These are phyloP conservation scores for Neurospora sp. DNA, from an alignment of 495 filamentous ascomycete species.

Conservation along the genomic window DNA sequence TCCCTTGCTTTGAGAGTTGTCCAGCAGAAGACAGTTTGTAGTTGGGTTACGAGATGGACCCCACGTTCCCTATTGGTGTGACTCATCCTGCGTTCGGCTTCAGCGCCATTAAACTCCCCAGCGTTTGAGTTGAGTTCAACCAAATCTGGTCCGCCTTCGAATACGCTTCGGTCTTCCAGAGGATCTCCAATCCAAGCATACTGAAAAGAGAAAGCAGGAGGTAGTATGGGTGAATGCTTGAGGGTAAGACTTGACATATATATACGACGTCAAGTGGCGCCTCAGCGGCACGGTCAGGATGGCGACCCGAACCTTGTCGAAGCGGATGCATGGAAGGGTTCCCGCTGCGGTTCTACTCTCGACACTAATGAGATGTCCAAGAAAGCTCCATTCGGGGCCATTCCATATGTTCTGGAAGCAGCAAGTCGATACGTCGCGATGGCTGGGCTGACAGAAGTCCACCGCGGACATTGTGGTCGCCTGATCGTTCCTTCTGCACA, in stretches of 20 bases:
- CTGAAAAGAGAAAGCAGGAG: neutral
- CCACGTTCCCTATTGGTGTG: neutral
- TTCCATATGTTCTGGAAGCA: neutral
- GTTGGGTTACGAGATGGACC: neutral
- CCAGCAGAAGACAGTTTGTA: neutral
- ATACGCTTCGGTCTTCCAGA: neutral
- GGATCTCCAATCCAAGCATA: neutral
- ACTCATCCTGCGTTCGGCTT: neutral
- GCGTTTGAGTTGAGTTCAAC: neutral
- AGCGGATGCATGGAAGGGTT: neutral
- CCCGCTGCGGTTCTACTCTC: neutral
- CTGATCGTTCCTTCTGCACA: neutral
- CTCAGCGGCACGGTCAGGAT: neutral
- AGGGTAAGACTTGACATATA: neutral
- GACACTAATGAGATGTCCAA: neutral
- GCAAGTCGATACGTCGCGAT: neutral
- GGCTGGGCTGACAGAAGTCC: neutral
- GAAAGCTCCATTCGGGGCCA: neutral
- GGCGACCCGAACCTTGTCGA: neutral
- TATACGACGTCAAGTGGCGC: neutral
- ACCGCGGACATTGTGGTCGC: neutral
- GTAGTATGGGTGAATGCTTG: neutral
- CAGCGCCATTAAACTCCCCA: neutral
- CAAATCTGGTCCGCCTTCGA: neutral
- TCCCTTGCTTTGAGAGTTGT: neutral